Evolutionary conservation across 257 asterid species (phyloP).

Genomic region (Solanum raphanifolium): DNA sequence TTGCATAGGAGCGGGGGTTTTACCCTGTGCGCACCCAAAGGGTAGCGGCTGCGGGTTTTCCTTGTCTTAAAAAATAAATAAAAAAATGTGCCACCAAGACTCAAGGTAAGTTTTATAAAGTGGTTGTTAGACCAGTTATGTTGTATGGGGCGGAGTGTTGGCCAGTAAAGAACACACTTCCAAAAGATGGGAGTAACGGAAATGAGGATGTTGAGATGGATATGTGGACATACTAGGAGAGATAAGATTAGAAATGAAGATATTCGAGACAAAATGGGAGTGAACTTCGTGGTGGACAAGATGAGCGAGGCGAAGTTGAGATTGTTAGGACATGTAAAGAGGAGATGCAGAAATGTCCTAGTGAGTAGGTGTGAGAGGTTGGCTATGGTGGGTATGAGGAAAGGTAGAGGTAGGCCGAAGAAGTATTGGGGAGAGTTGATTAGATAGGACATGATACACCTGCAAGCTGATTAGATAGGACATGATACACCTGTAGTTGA

Average conservation of each 20-base stretch:
- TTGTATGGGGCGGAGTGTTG: not conserved
- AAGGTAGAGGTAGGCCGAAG: not conserved
- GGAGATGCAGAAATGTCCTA: not conserved
- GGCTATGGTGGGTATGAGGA: not conserved
- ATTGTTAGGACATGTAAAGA: not conserved
- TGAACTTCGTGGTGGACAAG: not conserved
- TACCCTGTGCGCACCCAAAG: too few species aligned
- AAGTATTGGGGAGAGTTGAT: not conserved
- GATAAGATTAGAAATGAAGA: not conserved
- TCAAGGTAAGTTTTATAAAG: not conserved
- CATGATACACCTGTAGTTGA: not conserved
- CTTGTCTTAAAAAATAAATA: too few species aligned
- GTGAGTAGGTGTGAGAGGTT: not conserved
- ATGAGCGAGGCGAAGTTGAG: not conserved
- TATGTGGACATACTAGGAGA: not conserved
- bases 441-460: not conserved
- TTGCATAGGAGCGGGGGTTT: too few species aligned
- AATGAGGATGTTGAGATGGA: not conserved
- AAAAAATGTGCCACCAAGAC: too few species aligned
- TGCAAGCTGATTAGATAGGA: not conserved
- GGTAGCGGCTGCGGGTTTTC: too few species aligned
- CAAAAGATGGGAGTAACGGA: not conserved
- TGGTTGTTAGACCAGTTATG: not conserved
- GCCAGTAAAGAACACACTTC: not conserved
- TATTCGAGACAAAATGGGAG: not conserved